Evolutionary conservation across 768 basidiomycete species (phyloP).

Genomic region (Suillus discolor): DNA sequence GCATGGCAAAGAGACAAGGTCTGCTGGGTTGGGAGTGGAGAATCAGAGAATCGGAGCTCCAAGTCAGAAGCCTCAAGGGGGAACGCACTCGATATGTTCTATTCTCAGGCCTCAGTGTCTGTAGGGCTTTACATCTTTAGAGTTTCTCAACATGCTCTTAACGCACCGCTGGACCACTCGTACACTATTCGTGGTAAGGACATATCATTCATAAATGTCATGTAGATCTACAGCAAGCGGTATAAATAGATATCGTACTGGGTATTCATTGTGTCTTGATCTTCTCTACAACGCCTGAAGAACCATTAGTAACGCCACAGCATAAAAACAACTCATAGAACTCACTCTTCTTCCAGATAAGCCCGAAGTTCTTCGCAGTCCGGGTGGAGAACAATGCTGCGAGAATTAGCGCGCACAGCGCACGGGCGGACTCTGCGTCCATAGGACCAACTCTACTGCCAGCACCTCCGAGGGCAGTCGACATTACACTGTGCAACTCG

Average conservation of each 20-base stretch:
- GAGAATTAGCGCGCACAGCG: constrained; percentile 70
- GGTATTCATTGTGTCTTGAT: constrained; percentile 29
- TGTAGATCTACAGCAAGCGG: not conserved
- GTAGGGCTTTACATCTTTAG: no score
- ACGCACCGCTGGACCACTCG: not conserved
- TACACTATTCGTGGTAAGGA: not conserved
- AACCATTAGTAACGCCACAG: constrained; percentile 2
- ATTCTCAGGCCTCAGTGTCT: no score
- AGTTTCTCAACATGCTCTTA: not conserved
- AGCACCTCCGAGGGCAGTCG: constrained; percentile 47
- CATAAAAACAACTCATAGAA: not conserved
- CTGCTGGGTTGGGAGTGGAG: no score
- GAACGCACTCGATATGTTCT: no score
- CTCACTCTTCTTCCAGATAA: constrained; percentile 22
- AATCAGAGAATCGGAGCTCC: no score
- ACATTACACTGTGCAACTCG: constrained; percentile 52
- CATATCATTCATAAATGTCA: not conserved
- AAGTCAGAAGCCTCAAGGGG: no score
- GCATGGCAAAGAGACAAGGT: no score
- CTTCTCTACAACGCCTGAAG: constrained; percentile 22
- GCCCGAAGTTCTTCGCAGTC: constrained; percentile 64
- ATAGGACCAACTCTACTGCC: constrained; percentile 43
- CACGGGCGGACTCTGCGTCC: constrained; percentile 67
- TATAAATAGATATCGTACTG: not conserved
- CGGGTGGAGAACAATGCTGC: constrained; percentile 62